Percentiles rank a stretch among this genome's conserved stretches.
phyloP scores from a whole-genome alignment of 2,329 filamentous ascomycete species.

The Emmonsia crescens region DNA sequence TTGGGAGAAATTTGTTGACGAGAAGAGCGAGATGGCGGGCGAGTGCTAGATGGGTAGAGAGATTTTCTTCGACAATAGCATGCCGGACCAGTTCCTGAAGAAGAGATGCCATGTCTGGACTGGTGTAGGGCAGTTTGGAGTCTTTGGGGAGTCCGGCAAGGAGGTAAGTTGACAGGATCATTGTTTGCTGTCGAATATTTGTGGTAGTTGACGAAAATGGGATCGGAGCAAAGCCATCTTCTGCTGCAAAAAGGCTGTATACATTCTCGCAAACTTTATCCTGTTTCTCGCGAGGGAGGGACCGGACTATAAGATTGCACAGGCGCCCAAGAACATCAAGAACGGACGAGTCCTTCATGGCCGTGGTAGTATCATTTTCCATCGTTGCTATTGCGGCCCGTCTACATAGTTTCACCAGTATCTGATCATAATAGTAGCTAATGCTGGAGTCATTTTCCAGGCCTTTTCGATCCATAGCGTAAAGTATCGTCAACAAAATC shows the following conservation, averaged over 20 bases:
- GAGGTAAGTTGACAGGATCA: slow-evolving; percentile 48
- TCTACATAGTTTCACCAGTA: slow-evolving; percentile 37
- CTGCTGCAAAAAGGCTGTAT: slow-evolving; percentile 42
- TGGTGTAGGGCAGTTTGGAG: slow-evolving; percentile 23
- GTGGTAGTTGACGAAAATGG: slow-evolving; percentile 23
- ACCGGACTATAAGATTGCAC: slow-evolving; percentile 48
- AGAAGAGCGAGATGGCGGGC: slow-evolving; percentile 33
- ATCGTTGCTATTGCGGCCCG: slow-evolving; percentile 28
- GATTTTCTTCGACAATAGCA: slow-evolving; percentile 21
- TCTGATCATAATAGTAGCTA: slow-evolving; percentile 39
- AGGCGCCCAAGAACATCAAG: slow-evolving; percentile 52
- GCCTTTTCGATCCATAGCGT: slow-evolving; percentile 46
- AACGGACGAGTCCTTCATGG: slow-evolving; percentile 41
- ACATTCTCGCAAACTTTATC: slow-evolving; percentile 42
- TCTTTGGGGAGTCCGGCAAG: slow-evolving; percentile 42
- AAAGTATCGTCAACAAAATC: slow-evolving; percentile 51
- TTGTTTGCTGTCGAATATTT: slow-evolving; percentile 33
- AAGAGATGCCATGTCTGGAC: slow-evolving; percentile 23
- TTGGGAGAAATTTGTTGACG: slow-evolving; percentile 32
- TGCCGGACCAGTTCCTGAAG: slow-evolving; percentile 28
- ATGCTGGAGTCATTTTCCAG: slow-evolving; percentile 34
- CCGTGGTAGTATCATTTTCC: slow-evolving; percentile 24
- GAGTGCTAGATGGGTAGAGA: slow-evolving; percentile 30
- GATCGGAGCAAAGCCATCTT: slow-evolving; percentile 25
- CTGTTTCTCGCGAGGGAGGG: slow-evolving; percentile 43